A percentile compares a stretch with the other conserved stretches of the same genome.
Conservation (phyloP, 768 basidiomycete species). For the Boletus patriciae region DNA sequence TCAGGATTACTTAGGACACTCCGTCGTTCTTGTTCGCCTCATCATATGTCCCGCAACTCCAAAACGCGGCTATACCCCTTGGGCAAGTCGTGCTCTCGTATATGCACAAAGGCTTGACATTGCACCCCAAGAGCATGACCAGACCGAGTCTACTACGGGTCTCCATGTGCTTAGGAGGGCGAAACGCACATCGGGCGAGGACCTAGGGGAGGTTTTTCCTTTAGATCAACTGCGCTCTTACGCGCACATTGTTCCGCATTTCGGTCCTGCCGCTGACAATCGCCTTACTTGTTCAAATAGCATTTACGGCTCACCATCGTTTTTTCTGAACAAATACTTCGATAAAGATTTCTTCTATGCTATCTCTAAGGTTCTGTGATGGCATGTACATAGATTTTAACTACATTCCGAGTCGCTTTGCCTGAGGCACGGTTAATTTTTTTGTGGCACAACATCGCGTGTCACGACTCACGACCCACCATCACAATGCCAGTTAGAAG, state of each 20-base stretch:
- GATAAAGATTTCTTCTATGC: slow-evolving; percentile 3
- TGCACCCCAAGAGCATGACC: neutral
- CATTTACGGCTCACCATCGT: neutral
- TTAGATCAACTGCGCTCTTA: neutral
- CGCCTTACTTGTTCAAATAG: neutral
- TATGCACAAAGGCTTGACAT: neutral
- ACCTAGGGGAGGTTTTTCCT: neutral
- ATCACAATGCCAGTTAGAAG: too few relatives aligned
- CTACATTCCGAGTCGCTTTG: too few relatives aligned
- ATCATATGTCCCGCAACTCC: neutral
- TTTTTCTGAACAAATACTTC: slow-evolving; percentile 1
- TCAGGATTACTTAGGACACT: neutral
- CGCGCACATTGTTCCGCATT: neutral
- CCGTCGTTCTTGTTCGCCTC: neutral
- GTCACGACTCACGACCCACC: too few relatives aligned
- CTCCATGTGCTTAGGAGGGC: neutral
- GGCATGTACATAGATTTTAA: too few relatives aligned
- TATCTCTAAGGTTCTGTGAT: neutral
- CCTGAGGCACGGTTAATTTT: too few relatives aligned
- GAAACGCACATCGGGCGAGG: neutral
- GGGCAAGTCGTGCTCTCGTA: neutral
- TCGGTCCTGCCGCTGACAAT: neutral
- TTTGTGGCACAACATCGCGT: too few relatives aligned
- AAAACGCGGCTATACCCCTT: neutral
- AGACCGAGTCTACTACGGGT: neutral